Evolutionary conservation across 2,329 filamentous ascomycete genomes (phyloP).

Genomic region (Emmonsia crescens): DNA sequence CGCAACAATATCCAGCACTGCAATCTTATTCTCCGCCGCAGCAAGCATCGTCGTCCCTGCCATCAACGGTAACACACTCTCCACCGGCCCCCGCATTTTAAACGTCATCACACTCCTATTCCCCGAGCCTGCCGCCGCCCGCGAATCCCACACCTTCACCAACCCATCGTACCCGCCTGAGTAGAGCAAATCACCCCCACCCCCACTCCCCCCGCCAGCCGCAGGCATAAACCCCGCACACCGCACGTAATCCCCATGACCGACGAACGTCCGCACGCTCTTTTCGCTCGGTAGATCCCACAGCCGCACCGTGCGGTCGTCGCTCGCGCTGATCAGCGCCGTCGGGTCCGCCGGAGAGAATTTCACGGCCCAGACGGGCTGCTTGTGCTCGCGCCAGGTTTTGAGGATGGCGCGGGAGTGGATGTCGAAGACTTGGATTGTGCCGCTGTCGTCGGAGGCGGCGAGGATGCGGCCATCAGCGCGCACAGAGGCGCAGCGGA

Average conservation of each 20-base stretch:
- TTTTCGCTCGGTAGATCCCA: slow-evolving; percentile 84
- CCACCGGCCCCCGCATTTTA: slow-evolving; percentile 82
- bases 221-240: slow-evolving; percentile 74
- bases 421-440: slow-evolving; percentile 91
- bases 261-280: slow-evolving; percentile 66
- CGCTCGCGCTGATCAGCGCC: slow-evolving; percentile 74
- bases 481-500: slow-evolving; percentile 78
- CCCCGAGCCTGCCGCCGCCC: slow-evolving; percentile 59
- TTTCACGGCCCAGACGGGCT: slow-evolving; percentile 82
- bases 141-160: slow-evolving; percentile 85
- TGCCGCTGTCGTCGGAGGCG: slow-evolving; percentile 82
- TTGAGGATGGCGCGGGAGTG: slow-evolving; percentile 81
- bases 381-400: slow-evolving; percentile 90
- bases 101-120: slow-evolving; percentile 73
- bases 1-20: slow-evolving; percentile 83
- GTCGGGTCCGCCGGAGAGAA: slow-evolving; percentile 89
- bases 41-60: slow-evolving; percentile 80
- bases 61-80: slow-evolving; percentile 76
- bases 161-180: slow-evolving; percentile 93
- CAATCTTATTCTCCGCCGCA: slow-evolving; percentile 74
- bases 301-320: slow-evolving; percentile 82
- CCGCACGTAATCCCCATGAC: slow-evolving; percentile 88
- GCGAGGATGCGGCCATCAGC: slow-evolving; percentile 81
- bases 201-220: slow-evolving; percentile 35
- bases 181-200: slow-evolving; percentile 53